These are phyloP conservation scores for Turritis glabra DNA, from an alignment of 345 rosid species.

Conservation along the genomic window DNA sequence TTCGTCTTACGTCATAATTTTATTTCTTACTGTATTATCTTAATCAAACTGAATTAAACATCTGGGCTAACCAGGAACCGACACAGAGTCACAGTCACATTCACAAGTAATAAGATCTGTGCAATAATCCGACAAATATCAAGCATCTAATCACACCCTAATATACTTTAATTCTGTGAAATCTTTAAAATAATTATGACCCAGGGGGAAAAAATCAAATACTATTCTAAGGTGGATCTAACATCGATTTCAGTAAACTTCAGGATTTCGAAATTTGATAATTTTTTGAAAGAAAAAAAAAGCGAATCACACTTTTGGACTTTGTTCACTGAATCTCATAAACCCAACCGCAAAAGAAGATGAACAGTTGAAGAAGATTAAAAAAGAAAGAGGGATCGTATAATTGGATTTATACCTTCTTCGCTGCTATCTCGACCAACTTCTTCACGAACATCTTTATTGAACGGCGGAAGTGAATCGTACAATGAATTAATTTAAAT, in stretches of 20 bases:
- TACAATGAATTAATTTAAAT: background rate
- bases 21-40: background rate
- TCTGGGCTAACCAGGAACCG: constrained; percentile 33
- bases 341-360: constrained; percentile 18
- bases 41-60: background rate
- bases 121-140: constrained; percentile 5
- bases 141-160: background rate
- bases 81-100: constrained; percentile 20
- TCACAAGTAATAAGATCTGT: constrained; percentile 29
- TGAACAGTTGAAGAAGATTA: constrained; percentile 5
- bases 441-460: constrained; percentile 42
- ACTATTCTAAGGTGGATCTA: constrained; percentile 28
- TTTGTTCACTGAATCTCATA: constrained; percentile 10
- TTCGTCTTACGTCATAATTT: constrained; percentile 12
- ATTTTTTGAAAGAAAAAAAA: background rate
- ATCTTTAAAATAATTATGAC: background rate
- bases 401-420: constrained; percentile 29
- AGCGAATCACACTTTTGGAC: background rate
- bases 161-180: background rate
- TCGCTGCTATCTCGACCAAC: constrained; percentile 39
- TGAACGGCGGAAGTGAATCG: constrained; percentile 1
- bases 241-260: constrained; percentile 10
- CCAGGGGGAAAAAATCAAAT: background rate
- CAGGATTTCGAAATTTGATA: constrained; percentile 2
- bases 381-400: background rate